Conservation (phyloP, 805 yeast genomes). For the Ogataea henricii region DNA sequence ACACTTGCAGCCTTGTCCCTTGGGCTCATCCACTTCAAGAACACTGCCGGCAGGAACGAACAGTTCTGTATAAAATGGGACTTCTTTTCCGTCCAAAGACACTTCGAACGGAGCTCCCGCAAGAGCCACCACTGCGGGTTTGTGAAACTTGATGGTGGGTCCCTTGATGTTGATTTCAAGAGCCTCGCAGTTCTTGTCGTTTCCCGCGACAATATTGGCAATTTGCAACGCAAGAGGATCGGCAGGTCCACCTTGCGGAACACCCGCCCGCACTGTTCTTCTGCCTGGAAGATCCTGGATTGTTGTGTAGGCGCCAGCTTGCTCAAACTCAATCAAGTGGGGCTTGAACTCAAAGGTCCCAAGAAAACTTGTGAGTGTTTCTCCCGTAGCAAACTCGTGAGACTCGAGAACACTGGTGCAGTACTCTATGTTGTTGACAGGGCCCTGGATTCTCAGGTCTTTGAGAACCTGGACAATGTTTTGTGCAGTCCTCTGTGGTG, state of each 20-base stretch:
- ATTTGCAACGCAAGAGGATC: slow-evolving; percentile 85
- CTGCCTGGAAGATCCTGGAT: slow-evolving; percentile 96
- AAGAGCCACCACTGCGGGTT: slow-evolving; percentile 73
- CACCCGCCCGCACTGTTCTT: slow-evolving; percentile 84
- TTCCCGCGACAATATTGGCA: slow-evolving; percentile 91
- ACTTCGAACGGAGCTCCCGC: slow-evolving; percentile 83
- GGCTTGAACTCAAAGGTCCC: slow-evolving; percentile 79
- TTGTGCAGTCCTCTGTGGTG: slow-evolving; percentile 78
- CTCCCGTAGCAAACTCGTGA: slow-evolving; percentile 75
- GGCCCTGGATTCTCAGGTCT: slow-evolving; percentile 85
- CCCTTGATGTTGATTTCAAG: slow-evolving; percentile 87
- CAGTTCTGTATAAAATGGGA: slow-evolving; percentile 73
- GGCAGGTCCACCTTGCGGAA: slow-evolving; percentile 99
- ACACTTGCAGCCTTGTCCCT: slow-evolving; percentile 75
- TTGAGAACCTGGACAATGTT: slow-evolving; percentile 77
- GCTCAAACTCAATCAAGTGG: slow-evolving; percentile 75
- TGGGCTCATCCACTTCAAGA: slow-evolving; percentile 74
- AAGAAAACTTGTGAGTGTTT: slow-evolving; percentile 82
- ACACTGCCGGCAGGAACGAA: slow-evolving; percentile 70
- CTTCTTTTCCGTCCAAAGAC: slow-evolving; percentile 58
- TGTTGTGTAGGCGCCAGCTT: slow-evolving; percentile 94
- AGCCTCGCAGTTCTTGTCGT: slow-evolving; percentile 78
- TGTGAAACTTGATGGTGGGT: slow-evolving; percentile 83
- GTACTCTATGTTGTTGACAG: slow-evolving; percentile 87
- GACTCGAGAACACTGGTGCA: slow-evolving; percentile 81